Evolutionary conservation across 2,329 filamentous ascomycete species (phyloP), one percentile per base, ranked within the genome.

Genomic region (Capronia americana): DNA sequence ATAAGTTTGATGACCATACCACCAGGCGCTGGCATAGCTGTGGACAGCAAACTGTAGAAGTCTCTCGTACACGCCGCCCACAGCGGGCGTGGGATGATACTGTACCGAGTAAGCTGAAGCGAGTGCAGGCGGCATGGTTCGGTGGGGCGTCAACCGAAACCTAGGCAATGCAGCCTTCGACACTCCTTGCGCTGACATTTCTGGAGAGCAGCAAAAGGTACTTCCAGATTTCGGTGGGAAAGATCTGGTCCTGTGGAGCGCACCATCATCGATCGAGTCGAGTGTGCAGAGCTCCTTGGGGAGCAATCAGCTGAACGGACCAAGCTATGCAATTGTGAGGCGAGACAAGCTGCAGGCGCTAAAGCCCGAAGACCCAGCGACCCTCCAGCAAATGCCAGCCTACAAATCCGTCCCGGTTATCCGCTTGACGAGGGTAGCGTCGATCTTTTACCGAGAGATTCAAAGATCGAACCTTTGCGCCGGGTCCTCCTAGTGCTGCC

Each of bases 401-500:
- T 54, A 38, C 44, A 34, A 46, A 20, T 26, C 46, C 46, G 14
- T 50, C 24, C 48, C 46, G 58, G 24, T 53, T 17, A 32, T 41
- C 46, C n/a, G 30, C n/a, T 51, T 32, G 38, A 41, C 46, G 46
- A 61, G 58, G 58, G 44, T 61, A 53, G 58, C 48, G 46, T 41
- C 58, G 58, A 61, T 61, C 58, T 26, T 53, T 53, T 60, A 60
- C 58, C 58, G 58, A 61, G 58, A 34, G 58, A 61, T 61, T 53
- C 32, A 28, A 50, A 53, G 58, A 50, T 54, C 58, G 24, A 51
- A 30, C 57, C 57, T 38, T 50, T 34, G 44, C 6, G 57, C 41
- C 32, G 26, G 26, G 28, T 51, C 24, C 38, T 44, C 8, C 17
- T 44, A 44, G 38, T 44, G 38, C 38, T 44, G 38, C 38, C 38